Evolutionary conservation across 2,329 filamentous ascomycete genomes (phyloP).

Genomic region (Hortaea sp.): DNA sequence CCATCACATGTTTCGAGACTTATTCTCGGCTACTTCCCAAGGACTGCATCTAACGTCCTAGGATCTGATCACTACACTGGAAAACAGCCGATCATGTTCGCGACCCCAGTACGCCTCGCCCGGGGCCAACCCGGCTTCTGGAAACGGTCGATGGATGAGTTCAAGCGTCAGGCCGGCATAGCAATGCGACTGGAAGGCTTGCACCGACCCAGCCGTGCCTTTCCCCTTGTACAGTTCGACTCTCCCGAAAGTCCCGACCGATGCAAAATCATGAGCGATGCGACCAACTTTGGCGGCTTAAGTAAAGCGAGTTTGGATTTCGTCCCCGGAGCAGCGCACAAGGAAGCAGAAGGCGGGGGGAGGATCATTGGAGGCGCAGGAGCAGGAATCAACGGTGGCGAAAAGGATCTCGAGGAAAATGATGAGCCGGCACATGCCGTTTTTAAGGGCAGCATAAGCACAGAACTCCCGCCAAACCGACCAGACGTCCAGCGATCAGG

Average conservation of each 20-base stretch:
- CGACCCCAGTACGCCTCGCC: conserved; percentile 8
- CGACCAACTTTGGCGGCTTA: conserved; percentile 68
- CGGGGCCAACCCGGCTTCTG: conserved; percentile 40
- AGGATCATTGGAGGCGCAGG: conserved; percentile 6
- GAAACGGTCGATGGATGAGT: conserved; percentile 48
- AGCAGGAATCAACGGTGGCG: not conserved
- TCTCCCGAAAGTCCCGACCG: conserved; percentile 30
- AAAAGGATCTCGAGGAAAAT: conserved; percentile 30
- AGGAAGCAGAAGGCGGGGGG: conserved; percentile 7
- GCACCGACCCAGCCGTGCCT: conserved; percentile 53
- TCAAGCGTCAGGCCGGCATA: conserved; percentile 45
- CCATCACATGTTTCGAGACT: not conserved
- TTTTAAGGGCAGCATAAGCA: conserved; percentile 85
- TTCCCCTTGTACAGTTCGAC: conserved; percentile 55
- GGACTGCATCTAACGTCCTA: no score
- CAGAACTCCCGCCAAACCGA: conserved; percentile 62
- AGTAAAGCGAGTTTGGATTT: conserved; percentile 66
- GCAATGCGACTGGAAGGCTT: conserved; percentile 61
- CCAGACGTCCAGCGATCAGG: conserved; percentile 70
- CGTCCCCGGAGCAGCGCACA: conserved; percentile 13
- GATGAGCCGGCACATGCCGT: conserved; percentile 56
- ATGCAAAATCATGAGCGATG: conserved; percentile 75
- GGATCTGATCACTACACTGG: no score
- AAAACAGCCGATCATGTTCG: conserved; percentile 6
- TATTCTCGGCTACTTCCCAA: no score